Conservation (phyloP, 2,329 filamentous ascomycete species). For the Neophaeococcomyces aloes region DNA sequence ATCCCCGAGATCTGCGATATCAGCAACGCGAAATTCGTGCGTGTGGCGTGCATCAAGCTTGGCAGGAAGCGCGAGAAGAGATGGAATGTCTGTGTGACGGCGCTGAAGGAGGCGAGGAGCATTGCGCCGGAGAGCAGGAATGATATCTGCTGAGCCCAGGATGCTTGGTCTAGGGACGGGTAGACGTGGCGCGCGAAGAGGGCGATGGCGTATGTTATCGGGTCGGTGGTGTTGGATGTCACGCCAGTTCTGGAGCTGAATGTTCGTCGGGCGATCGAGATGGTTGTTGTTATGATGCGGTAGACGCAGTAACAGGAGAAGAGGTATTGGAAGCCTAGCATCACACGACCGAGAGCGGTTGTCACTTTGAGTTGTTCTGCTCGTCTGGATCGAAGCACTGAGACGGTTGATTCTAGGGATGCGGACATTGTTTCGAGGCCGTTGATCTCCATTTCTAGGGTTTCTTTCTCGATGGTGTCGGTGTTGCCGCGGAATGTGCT, state of each 20-base stretch:
- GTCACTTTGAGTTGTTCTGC: slow-evolving; percentile 56
- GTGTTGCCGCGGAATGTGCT: slow-evolving; percentile 52
- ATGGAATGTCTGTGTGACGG: slow-evolving; percentile 73
- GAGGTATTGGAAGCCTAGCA: slow-evolving; percentile 53
- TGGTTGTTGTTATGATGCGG: slow-evolving; percentile 60
- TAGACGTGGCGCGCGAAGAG: slow-evolving; percentile 76
- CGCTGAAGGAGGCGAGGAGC: slow-evolving; percentile 68
- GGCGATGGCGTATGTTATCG: slow-evolving; percentile 72
- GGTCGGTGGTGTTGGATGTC: slow-evolving; percentile 64
- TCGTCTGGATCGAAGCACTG: slow-evolving; percentile 52
- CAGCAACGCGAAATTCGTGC: slow-evolving; percentile 67
- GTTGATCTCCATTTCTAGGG: slow-evolving; percentile 62
- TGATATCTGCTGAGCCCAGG: slow-evolving; percentile 76
- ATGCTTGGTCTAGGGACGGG: slow-evolving; percentile 66
- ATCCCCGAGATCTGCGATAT: slow-evolving; percentile 73
- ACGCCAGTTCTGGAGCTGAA: slow-evolving; percentile 38
- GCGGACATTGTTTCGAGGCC: slow-evolving; percentile 72
- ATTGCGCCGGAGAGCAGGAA: slow-evolving; percentile 76
- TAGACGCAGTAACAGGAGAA: slow-evolving; percentile 81
- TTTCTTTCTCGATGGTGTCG: slow-evolving; percentile 43
- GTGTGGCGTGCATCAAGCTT: slow-evolving; percentile 58
- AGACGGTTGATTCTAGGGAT: slow-evolving; percentile 56
- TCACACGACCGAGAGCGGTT: slow-evolving; percentile 54
- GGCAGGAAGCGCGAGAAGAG: slow-evolving; percentile 69
- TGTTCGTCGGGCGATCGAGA: slow-evolving; percentile 56